Conservation (phyloP, 345 rosid genomes). For the Trapa incisa region DNA sequence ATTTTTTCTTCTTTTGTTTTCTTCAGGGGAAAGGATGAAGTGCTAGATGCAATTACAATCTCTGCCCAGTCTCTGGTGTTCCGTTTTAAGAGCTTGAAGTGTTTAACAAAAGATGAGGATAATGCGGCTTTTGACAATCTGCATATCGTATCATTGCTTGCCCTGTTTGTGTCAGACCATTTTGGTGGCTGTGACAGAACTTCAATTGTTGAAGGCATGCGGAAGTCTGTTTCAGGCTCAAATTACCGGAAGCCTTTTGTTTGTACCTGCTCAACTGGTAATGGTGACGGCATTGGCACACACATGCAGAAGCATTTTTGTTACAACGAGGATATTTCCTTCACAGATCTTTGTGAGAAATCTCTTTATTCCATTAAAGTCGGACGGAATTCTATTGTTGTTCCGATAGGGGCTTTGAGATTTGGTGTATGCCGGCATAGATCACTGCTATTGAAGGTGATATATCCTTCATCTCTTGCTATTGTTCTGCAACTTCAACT, state of each 20-base stretch:
- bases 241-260: slow-evolving; percentile 77
- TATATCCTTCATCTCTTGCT: neutral
- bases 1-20: slow-evolving; percentile 3
- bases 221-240: slow-evolving; percentile 68
- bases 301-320: slow-evolving; percentile 22
- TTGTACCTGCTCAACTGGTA: slow-evolving; percentile 90
- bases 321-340: slow-evolving; percentile 36
- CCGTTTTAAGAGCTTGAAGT: slow-evolving; percentile 40
- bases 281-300: slow-evolving; percentile 24
- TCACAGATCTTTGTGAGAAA: slow-evolving; percentile 73
- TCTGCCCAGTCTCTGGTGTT: slow-evolving; percentile 59
- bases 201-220: slow-evolving; percentile 47
- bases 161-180: slow-evolving; percentile 93
- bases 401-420: slow-evolving; percentile 76
- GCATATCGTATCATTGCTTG: slow-evolving; percentile 65
- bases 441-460: slow-evolving; percentile 86
- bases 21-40: slow-evolving; percentile 71
- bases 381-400: slow-evolving; percentile 50
- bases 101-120: slow-evolving; percentile 30
- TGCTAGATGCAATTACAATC: slow-evolving; percentile 60
- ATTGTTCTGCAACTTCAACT: neutral
- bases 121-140: slow-evolving; percentile 31
- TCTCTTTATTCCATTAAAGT: slow-evolving; percentile 56
- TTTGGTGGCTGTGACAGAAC: slow-evolving; percentile 91
- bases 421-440: slow-evolving; percentile 94